phyloP scores from a whole-genome alignment of 768 basidiomycete species.

The Pulveroboletus frians region DNA sequence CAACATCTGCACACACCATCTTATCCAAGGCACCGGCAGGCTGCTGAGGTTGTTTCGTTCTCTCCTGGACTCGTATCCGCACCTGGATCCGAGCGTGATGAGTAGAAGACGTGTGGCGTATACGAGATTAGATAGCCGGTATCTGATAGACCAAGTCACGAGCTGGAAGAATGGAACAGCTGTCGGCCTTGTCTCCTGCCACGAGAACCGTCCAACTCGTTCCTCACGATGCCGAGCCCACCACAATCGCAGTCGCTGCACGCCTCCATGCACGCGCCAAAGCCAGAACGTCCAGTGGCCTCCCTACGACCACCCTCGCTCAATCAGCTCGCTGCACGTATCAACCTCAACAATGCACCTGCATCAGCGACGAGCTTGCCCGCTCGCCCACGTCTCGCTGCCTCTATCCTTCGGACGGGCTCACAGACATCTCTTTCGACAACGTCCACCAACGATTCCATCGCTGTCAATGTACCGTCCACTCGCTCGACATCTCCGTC shows the following conservation, averaged over 20 bases:
- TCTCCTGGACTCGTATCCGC: too few relatives aligned
- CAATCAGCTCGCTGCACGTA: slow-evolving; percentile 77
- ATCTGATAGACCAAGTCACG: neutral
- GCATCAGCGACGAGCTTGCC: slow-evolving; percentile 27
- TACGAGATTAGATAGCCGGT: neutral
- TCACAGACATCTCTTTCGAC: slow-evolving; percentile 51
- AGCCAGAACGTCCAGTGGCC: slow-evolving; percentile 34
- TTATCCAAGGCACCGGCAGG: too few relatives aligned
- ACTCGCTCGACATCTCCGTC: slow-evolving; percentile 67
- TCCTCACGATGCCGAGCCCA: slow-evolving; percentile 28
- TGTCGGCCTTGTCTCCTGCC: slow-evolving; percentile 13
- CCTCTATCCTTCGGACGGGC: slow-evolving; percentile 61
- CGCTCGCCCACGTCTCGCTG: slow-evolving; percentile 66
- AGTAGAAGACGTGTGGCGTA: too few relatives aligned
- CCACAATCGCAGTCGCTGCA: slow-evolving; percentile 28
- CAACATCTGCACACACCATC: too few relatives aligned
- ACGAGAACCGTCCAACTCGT: slow-evolving; percentile 4
- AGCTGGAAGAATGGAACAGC: neutral
- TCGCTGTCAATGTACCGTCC: slow-evolving; percentile 58
- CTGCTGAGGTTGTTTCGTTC: too few relatives aligned
- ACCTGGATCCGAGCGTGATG: too few relatives aligned
- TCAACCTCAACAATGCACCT: slow-evolving; percentile 41
- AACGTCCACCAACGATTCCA: slow-evolving; percentile 50
- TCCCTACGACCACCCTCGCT: slow-evolving; percentile 59
- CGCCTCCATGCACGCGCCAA: slow-evolving; percentile 32